phyloP scores from a whole-genome alignment of 176 grass and related monocot genomes.

The Musa acuminata region DNA sequence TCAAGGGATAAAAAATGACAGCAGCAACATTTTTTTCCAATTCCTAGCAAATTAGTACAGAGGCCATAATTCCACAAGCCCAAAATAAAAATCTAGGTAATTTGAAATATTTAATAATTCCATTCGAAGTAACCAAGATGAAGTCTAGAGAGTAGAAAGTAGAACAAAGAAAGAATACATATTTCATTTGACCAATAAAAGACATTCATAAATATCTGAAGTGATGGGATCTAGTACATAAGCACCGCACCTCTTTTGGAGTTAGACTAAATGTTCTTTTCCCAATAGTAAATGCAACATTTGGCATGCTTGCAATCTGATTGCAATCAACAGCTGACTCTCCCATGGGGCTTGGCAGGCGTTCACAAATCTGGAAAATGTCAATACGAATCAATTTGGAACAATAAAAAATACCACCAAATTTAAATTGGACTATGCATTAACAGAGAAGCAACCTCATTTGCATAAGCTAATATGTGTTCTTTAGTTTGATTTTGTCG shows the following conservation, averaged over 20 bases:
- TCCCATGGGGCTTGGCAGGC: conserved; percentile 68
- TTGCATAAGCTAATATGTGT: conserved; percentile 20
- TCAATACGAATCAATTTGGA: not conserved
- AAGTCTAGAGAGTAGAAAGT: not conserved
- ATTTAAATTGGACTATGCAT: not conserved
- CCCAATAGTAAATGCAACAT: conserved; percentile 80
- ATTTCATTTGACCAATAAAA: not conserved
- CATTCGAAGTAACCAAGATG: no score
- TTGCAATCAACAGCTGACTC: conserved; percentile 73
- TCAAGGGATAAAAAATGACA: no score
- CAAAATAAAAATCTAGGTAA: no score
- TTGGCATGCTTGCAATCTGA: conserved; percentile 62
- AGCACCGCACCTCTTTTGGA: conserved; percentile 56
- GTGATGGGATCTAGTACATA: not conserved
- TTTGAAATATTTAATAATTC: no score
- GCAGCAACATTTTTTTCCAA: no score
- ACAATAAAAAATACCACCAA: not conserved
- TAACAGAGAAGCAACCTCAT: conserved; percentile 9
- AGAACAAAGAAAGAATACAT: not conserved
- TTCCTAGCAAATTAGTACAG: no score
- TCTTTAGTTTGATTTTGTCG: conserved; percentile 22
- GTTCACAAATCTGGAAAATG: conserved; percentile 57
- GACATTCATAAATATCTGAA: not conserved
- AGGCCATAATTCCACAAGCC: no score
- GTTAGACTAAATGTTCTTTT: conserved; percentile 51